Base-by-base conservation (phyloP, 1,139 yeast genomes). In the Suhomyces yuchorum region DNA sequence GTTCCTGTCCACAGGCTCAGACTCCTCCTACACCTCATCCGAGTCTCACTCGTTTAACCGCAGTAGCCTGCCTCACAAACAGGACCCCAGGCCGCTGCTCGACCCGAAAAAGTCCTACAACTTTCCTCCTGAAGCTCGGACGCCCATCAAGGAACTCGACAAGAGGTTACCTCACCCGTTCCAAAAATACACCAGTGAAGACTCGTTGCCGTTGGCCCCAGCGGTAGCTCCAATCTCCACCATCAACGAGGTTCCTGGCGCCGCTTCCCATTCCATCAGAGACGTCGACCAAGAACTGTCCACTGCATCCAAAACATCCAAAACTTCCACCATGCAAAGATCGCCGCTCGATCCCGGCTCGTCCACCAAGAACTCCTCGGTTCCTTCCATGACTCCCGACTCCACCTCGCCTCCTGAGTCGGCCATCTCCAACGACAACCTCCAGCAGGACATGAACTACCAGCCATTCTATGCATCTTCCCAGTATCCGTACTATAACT, bases 21-120 rank as follows among this genome's bases (percentile, higher is more conserved):
- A 65, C 30, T 67, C 75, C 5, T 69, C 71, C 35, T 59, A 63
- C 47, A 68, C 75, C 4, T 68, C 73, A 19, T 52, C 59, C 32
- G 72, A 67, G 19, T 59, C 65, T 33, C 57, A 55, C 35, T 42
- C 46, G 34, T 47, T 45, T 19, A 26, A 40, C 28, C 40, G 42
- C 39, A 40, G 38, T 18, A 14, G 23, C 6, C 37, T 34, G 37
- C 39, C 43, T 32, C 24, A 40, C 14, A 23, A 34, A 35, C 12
- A 28, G 23, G 42, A 23, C 37, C 22, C 28, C n/a, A 5, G 32
- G 12, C 28, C 26, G 18, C 38, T 36, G 38, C 38, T 36, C 24
- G 28, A 36, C 9, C 38, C 38, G 19, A 28, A 35, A 28, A 33
- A 42, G 15, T 14, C 39, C 18, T 50, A 38, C 38, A 37, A 46